Base-by-base conservation (phyloP, 2,329 filamentous ascomycete genomes). In the Aspergillus novoparasiticus region DNA sequence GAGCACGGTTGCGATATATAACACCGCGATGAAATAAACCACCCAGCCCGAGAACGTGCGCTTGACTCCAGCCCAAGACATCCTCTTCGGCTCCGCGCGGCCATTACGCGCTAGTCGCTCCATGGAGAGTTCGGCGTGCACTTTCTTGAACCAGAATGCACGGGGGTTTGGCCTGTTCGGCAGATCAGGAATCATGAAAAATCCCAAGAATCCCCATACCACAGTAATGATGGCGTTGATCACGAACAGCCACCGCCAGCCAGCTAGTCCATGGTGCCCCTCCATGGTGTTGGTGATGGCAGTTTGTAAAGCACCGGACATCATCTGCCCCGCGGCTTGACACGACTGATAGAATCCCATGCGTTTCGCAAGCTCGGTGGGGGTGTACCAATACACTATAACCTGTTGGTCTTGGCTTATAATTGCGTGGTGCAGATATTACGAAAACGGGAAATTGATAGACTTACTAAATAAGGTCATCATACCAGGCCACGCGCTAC, bases 201-300 rank as follows among this genome's bases (percentile, higher is more conserved):
- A 75, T 0, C 76, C 71, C 0, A 66, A 66, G 10, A 72, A 68
- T 64, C 75, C 77, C 72, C 76, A 78, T 0, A 77, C 64, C 1
- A 79, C 73, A 0, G 75, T 76, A 57, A 77, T 77, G 46, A 79
- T 73, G 0, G 73, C 73, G 43, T 78, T 78, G 61, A 79, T 73
- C 14, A 80, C 72, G 58, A 79, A 78, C 1, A 77, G 66, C 76
- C 76, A 75, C 8, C 76, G 67, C 76, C 76, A 78, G 0, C 76
- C 76, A 6, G 74, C 73, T 0, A 78, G 64, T 0, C 76, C 75
- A 6, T 36, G 61, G 8, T 60, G 64, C 11, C 74, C 74, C 21
- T 76, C 62, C 39, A 78, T 61, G 0, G 76, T 79, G 19, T 72
- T 66, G 26, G 69, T 70, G 23, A 76, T 73, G 26, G 71, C 73